Evolutionary conservation across 495 filamentous ascomycete genomes (phyloP).

Genomic region (Bombardia bombarda): DNA sequence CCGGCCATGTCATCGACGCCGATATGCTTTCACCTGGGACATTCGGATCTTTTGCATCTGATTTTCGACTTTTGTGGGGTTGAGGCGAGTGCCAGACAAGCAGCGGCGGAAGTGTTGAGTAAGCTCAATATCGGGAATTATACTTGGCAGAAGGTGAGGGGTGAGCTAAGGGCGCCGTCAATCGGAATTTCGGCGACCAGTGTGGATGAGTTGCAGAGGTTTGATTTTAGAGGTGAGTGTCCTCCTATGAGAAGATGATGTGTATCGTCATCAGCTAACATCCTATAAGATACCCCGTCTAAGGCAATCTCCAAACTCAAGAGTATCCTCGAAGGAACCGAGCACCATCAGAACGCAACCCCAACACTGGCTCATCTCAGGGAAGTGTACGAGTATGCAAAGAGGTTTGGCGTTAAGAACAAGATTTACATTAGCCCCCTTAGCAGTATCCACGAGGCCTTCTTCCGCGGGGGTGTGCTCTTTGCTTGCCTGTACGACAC

Average conservation of each 20-base stretch:
- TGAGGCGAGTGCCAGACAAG: constrained; percentile 53
- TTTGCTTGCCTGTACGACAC: constrained; percentile 90
- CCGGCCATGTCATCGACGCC: constrained; percentile 59
- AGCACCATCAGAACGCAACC: constrained; percentile 55
- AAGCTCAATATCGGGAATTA: constrained; percentile 78
- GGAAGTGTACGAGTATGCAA: constrained; percentile 65
- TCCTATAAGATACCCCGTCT: constrained; percentile 51
- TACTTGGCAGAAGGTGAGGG: constrained; percentile 78
- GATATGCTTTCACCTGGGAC: constrained; percentile 91
- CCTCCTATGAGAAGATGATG: not conserved
- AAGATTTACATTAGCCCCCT: constrained; percentile 83
- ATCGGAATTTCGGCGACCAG: constrained; percentile 83
- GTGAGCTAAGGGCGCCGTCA: constrained; percentile 69
- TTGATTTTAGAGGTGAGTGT: constrained; percentile 74
- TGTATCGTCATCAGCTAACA: not conserved
- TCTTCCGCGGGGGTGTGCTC: constrained; percentile 79
- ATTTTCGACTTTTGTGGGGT: constrained; percentile 88
- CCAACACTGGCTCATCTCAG: constrained; percentile 72
- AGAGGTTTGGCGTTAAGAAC: constrained; percentile 61
- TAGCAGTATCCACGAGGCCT: constrained; percentile 84
- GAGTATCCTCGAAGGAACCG: constrained; percentile 62
- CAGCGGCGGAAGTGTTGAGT: constrained; percentile 76
- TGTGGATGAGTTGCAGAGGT: constrained; percentile 79
- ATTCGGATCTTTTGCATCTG: constrained; percentile 72
- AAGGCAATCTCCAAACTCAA: constrained; percentile 70